Base-by-base conservation (phyloP, 352 stramenopile species). In the Phytophthora aleatoria region DNA sequence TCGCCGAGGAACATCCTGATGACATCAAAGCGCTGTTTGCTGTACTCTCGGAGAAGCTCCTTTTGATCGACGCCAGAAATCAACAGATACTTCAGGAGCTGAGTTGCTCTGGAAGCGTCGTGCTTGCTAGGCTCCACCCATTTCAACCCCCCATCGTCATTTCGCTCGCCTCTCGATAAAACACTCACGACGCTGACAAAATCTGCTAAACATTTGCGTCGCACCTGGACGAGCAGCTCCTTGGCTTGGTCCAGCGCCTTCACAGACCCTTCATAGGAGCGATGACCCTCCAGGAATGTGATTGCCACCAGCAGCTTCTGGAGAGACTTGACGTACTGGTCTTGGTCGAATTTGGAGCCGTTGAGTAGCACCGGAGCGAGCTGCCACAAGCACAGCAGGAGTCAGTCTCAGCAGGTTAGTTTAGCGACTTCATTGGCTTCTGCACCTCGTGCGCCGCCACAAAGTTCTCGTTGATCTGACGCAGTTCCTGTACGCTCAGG, bases 391-490 rank as follows among this genome's bases (percentile, higher is more conserved):
- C 15, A 43, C 38, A 75, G 5, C 38, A 61, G 4, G 49, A 13
- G 24, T 50, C 28, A 59, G 16, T 49, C 28, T 20, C 26, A 44
- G 12, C n/a, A 39, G 26, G 1, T 20, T 43, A 55, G 13, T 11
- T 57, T 12, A 9, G 26, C 16, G 28, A 15, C 30, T 50, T 35
- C 12, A n/a, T 33, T 16, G 2, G 1, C 6, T 7, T 10, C 28
- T n/a, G 6, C 30, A 92, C 86, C 79, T 89, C 71, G 53, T 90
- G 81, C 9, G 84, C 78, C 2, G 74, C 81, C 38, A 88, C 65
- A 54, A 94, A 92, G 53, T 91, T 92, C 50, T 90, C 73, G 53
- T 92, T 82, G 52, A 94, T 83, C 44, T 74, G 71, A 3, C 71
- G 77, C 53, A 95, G 61, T 63, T 92, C 81, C 30, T 80, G 74